Evolutionary conservation across 2,329 filamentous ascomycete genomes (phyloP), one percentile per base, ranked within the genome.

Genomic region (Ascochyta rabiei): DNA sequence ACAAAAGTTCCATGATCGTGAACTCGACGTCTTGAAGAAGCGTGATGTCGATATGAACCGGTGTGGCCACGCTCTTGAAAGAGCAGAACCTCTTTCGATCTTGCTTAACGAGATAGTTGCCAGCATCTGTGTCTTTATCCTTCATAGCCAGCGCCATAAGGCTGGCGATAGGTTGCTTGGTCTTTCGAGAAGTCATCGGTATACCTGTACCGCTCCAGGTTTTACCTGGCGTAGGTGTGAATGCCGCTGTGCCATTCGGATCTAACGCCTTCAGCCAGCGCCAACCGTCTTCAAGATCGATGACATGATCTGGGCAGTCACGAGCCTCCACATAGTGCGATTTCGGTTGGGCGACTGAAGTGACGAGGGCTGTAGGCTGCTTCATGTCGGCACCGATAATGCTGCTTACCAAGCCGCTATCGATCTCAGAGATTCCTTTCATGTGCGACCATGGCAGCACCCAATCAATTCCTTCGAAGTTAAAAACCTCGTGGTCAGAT

Each of bases 201-300:
- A 59, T 42, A 0, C 57, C 56, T 0, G 50, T 45, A 4, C 53
- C 47, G 0, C 24, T 15, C 56, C 57, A 61, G 2, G 26, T 43
- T 31, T 57, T 60, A 0, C 23, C 28, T 2, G 52, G 30, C 1
- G 52, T 26, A 1, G 54, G 40, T 3, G n/a, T 19, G 18, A 60
- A 66, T 4, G 18, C 30, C 3, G 16, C 13, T 3, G 46, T 37
- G 2, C 38, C 13, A 6, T n/a, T 21, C n/a, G 9, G 9, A 28
- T 60, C 53, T 30, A 55, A 52, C 1, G 49, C 31, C 0, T n/a
- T 16, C 0, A 64, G 34, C 63, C 61, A 66, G 3, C 61, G 46
- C 61, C 61, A 66, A 4, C 44, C 63, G 8, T 66, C 61, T 9
- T 52, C 24, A 5, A 64, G 44, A 34, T 66, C 59, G 16, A 64